Evolutionary conservation across 1,139 yeast genomes (phyloP).

Genomic region (Blastobotrys elegans): DNA sequence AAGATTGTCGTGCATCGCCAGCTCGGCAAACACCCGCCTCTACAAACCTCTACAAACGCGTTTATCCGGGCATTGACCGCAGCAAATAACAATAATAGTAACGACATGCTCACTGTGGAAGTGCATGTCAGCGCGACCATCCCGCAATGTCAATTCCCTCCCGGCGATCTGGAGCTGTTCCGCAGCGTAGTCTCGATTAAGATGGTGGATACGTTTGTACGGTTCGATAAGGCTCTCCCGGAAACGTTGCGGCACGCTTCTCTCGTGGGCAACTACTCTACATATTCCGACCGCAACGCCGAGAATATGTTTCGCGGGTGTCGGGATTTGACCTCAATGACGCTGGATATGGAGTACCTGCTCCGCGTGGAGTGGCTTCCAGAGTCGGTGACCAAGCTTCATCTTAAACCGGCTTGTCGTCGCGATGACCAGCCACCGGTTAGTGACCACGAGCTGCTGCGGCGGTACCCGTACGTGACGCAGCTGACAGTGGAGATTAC

Average conservation of each 20-base stretch:
- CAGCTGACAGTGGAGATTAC: slow-evolving; percentile 1
- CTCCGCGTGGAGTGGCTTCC: slow-evolving; percentile 4
- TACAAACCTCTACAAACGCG: slow-evolving; percentile 9
- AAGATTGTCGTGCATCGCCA: slow-evolving; percentile 1
- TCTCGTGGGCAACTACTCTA: slow-evolving; percentile 4
- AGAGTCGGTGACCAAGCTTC: background rate
- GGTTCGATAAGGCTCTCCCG: slow-evolving; percentile 6
- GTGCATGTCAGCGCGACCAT: slow-evolving; percentile 1
- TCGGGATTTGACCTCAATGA: background rate
- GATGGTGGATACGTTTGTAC: slow-evolving; percentile 6
- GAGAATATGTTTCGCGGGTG: background rate
- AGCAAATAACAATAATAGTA: too few relatives aligned
- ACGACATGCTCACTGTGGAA: background rate
- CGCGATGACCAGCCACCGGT: too few relatives aligned
- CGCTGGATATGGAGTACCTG: slow-evolving; percentile 7
- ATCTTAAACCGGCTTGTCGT: background rate
- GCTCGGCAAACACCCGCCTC: slow-evolving; percentile 3
- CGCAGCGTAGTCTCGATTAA: slow-evolving; percentile 1
- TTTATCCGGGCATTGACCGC: slow-evolving; percentile 6
- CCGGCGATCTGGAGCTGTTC: slow-evolving; percentile 12
- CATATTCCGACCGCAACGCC: slow-evolving; percentile 6
- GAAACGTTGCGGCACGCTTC: background rate
- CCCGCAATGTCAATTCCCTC: slow-evolving; percentile 9
- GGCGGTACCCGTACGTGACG: background rate
- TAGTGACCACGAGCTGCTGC: background rate